These are phyloP conservation scores for Trichoderma polysporum DNA, from an alignment of 2,329 filamentous ascomycete species.

Conservation along the genomic window DNA sequence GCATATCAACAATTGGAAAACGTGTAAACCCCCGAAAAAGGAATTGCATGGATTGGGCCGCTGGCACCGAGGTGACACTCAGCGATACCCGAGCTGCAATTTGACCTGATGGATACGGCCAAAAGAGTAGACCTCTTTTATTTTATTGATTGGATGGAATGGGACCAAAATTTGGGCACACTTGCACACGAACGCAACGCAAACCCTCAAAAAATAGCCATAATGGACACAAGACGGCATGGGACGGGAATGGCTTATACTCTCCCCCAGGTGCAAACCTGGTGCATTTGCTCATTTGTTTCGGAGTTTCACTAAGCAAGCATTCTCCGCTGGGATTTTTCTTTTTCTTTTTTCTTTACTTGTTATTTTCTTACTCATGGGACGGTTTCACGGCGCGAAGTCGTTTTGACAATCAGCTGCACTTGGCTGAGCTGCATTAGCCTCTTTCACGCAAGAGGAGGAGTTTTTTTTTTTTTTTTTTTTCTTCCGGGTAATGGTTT, in stretches of 20 bases:
- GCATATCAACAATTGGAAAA: not conserved
- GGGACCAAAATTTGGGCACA: not conserved
- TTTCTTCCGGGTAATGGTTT: constrained; percentile 5
- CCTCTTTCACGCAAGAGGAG: constrained; percentile 9
- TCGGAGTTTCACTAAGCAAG: constrained; percentile 5
- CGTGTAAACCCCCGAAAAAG: not conserved
- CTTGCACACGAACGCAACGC: not conserved
- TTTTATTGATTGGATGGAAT: not conserved
- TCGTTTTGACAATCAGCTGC: constrained; percentile 2
- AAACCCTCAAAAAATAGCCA: not conserved
- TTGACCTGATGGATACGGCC: not conserved
- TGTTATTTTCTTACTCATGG: not conserved
- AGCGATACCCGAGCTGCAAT: not conserved
- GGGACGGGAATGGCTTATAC: constrained; percentile 15
- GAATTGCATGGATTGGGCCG: not conserved
- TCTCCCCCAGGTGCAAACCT: constrained; percentile 20
- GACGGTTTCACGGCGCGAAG: not conserved
- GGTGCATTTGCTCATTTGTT: constrained; percentile 7
- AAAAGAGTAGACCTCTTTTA: not conserved
- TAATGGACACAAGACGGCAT: constrained; percentile 13
- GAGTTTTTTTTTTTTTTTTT: not conserved
- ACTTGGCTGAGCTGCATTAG: constrained; percentile 14
- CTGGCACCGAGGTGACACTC: not conserved
- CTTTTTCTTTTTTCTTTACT: not conserved
- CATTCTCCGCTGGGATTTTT: not conserved